Evolutionary conservation across 2,329 filamentous ascomycete genomes (phyloP).

Genomic region (Zasmidium citrigriseum): DNA sequence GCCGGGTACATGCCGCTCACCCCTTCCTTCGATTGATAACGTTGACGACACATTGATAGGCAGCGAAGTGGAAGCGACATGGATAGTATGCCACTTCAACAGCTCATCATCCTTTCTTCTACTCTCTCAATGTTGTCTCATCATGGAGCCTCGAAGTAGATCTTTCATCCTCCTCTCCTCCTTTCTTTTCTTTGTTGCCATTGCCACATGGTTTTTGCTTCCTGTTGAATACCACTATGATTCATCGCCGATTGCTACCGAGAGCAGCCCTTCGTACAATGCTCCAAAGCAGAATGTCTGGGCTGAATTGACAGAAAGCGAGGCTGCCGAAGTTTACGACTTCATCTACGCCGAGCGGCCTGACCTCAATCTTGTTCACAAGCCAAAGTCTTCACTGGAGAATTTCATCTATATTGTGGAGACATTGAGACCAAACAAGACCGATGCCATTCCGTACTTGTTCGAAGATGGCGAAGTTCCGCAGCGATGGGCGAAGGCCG

Average conservation of each 20-base stretch:
- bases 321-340: constrained; percentile 41
- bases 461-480: constrained; percentile 40
- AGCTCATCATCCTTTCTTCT: background rate
- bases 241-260: background rate
- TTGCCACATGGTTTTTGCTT: constrained; percentile 18
- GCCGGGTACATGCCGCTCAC: background rate
- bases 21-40: background rate
- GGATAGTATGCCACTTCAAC: background rate
- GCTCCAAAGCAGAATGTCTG: constrained; percentile 50
- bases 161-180: constrained; percentile 15
- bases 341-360: constrained; percentile 41
- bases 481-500: constrained; percentile 47
- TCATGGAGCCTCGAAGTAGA: constrained; percentile 20
- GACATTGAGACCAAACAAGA: constrained; percentile 52
- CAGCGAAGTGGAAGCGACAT: background rate
- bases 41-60: background rate
- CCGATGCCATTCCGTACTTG: constrained; percentile 48
- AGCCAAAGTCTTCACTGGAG: constrained; percentile 24
- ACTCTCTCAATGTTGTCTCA: background rate
- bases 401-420: constrained; percentile 38
- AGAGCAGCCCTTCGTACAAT: constrained; percentile 17
- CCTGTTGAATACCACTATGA: constrained; percentile 10
- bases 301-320: constrained; percentile 39
- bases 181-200: constrained; percentile 18
- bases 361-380: constrained; percentile 28